Evolutionary conservation across 176 grass and related monocot species (phyloP).

Genomic region (Aegilops sharonensis): DNA sequence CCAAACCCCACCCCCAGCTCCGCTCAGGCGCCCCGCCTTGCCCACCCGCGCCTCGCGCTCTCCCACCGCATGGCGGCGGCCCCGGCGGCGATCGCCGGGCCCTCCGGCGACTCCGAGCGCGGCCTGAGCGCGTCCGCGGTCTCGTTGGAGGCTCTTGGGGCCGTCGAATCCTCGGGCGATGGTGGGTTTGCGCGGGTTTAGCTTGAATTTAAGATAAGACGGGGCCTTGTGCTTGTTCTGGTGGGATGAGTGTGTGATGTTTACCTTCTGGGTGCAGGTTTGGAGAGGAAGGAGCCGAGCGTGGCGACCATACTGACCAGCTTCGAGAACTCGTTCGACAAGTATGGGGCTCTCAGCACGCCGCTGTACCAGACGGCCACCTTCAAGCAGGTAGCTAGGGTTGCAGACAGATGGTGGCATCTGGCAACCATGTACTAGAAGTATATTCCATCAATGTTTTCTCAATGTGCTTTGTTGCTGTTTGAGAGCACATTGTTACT

Average conservation of each 20-base stretch:
- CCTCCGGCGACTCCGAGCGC: constrained; percentile 20
- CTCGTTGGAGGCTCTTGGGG: not conserved
- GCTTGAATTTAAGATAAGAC: not conserved
- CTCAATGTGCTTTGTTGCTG: not conserved
- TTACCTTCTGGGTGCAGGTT: constrained; percentile 11
- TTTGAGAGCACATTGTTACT: not conserved
- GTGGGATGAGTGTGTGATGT: not conserved
- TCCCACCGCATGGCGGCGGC: constrained; percentile 21
- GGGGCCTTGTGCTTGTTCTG: not conserved
- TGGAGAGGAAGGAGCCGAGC: constrained; percentile 63
- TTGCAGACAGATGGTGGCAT: not conserved
- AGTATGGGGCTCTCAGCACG: constrained; percentile 77
- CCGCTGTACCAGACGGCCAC: constrained; percentile 98
- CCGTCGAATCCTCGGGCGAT: not conserved
- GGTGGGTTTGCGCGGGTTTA: constrained; percentile 24
- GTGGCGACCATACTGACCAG: constrained; percentile 75
- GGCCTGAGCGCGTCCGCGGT: constrained; percentile 34
- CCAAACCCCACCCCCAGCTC: not conserved
- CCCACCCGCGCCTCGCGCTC: constrained; percentile 13
- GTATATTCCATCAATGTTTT: not conserved
- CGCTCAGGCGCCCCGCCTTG: not conserved
- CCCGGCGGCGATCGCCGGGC: constrained; percentile 12
- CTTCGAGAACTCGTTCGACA: constrained; percentile 86
- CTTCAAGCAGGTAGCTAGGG: constrained; percentile 77
- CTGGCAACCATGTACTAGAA: not conserved